Evolutionary conservation across 1,139 yeast species (phyloP).

Genomic region (Hemisphaericaspora xylofermentans): DNA sequence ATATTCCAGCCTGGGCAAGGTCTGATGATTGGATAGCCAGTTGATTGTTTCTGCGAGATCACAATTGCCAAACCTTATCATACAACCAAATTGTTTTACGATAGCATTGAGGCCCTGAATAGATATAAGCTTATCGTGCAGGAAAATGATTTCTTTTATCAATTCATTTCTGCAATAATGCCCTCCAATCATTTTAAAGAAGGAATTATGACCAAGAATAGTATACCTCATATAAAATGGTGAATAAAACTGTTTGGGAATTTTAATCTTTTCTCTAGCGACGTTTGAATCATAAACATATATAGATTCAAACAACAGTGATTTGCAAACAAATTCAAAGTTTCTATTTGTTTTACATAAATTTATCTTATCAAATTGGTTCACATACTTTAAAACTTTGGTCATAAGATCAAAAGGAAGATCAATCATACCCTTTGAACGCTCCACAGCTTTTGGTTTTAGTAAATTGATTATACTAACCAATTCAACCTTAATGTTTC

Average conservation of each 20-base stretch:
- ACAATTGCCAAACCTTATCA: too few species aligned
- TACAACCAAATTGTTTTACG: too few species aligned
- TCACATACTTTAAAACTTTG: constrained; percentile 1
- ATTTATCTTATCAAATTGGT: constrained; percentile 3
- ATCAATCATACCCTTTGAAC: constrained; percentile 4
- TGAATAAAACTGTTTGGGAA: neutral
- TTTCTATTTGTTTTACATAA: neutral
- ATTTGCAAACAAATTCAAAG: neutral
- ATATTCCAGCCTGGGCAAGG: too few species aligned
- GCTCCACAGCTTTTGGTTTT: constrained; percentile 5
- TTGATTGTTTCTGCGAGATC: too few species aligned
- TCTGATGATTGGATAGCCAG: too few species aligned
- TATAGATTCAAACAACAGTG: neutral
- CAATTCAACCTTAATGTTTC: neutral
- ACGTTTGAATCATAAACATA: neutral
- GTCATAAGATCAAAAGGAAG: constrained; percentile 3
- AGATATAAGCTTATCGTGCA: neutral
- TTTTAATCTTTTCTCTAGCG: neutral
- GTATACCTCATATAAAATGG: neutral
- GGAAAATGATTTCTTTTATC: neutral
- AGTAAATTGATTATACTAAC: neutral
- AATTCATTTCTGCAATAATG: neutral
- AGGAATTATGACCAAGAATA: neutral
- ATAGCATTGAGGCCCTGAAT: too few species aligned
- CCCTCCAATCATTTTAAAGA: neutral